Percentiles rank a stretch among this genome's conserved stretches.
Conservation (phyloP, 345 rosid genomes). For the Populus euphratica region DNA sequence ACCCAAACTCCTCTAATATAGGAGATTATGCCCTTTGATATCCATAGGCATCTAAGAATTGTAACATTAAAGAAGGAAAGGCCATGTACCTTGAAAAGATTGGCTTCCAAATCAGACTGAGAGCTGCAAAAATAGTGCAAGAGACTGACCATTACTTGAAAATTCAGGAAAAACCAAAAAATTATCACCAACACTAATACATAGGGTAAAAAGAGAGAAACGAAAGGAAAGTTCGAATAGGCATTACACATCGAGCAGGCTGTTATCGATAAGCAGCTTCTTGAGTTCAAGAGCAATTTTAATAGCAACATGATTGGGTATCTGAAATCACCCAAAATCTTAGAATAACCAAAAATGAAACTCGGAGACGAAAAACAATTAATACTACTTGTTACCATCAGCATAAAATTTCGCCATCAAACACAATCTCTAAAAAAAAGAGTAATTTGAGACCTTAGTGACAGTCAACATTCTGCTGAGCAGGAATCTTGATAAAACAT, state of each 20-base stretch:
- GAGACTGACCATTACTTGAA: not conserved
- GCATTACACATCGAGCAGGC: conserved; percentile 94
- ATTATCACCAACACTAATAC: not conserved
- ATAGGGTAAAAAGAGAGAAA: not conserved
- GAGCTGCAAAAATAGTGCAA: conserved; percentile 52
- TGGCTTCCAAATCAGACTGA: conserved; percentile 87
- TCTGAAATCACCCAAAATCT: conserved; percentile 42
- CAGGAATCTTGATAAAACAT: conserved; percentile 86
- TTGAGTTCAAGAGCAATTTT: conserved; percentile 96
- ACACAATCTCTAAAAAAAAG: no score
- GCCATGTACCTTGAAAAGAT: conserved; percentile 67
- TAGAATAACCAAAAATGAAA: not conserved
- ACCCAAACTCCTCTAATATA: not conserved
- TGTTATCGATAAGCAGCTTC: conserved; percentile 92
- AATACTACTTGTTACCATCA: not conserved
- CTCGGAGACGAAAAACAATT: not conserved
- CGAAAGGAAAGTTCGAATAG: not conserved
- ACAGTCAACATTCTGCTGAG: conserved; percentile 96
- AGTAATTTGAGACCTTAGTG: conserved; percentile 61
- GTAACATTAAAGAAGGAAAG: not conserved
- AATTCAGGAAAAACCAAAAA: not conserved
- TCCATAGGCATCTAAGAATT: not conserved
- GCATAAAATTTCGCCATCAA: no score
- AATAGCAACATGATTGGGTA: conserved; percentile 90
- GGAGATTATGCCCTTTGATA: not conserved